Evolutionary conservation across 1,284 basidiomycete species (phyloP).

Genomic region (Sporisorium scitamineum): DNA sequence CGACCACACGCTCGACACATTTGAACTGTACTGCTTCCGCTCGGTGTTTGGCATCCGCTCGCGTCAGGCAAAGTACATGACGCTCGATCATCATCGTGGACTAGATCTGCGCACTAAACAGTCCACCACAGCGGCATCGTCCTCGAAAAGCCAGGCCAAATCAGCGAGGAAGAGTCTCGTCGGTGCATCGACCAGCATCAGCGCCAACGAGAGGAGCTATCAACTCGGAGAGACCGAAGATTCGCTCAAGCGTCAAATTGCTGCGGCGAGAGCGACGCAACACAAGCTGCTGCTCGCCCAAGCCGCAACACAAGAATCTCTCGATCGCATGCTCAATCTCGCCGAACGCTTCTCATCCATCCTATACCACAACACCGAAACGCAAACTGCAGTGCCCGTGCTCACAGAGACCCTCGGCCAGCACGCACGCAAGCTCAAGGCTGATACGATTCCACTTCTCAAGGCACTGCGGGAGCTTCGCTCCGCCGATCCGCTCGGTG

Average conservation of each 20-base stretch:
- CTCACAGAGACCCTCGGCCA: constrained; percentile 33
- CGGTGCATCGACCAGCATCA: constrained; percentile 10
- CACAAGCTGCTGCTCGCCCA: constrained; percentile 46
- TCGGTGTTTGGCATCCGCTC: constrained; percentile 63
- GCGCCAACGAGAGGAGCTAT: constrained; percentile 47
- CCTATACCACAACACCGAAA: constrained; percentile 13
- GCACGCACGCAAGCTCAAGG: constrained; percentile 48
- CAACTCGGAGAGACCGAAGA: constrained; percentile 50
- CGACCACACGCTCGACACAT: constrained; percentile 66
- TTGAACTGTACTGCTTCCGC: constrained; percentile 66
- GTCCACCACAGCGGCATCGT: neutral
- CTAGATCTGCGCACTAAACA: constrained; percentile 59
- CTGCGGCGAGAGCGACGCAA: constrained; percentile 43
- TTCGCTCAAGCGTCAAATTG: constrained; percentile 48
- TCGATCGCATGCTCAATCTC: constrained; percentile 31
- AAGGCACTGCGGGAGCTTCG: constrained; percentile 47
- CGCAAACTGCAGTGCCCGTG: constrained; percentile 9
- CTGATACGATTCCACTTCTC: constrained; percentile 46
- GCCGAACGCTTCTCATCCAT: constrained; percentile 36
- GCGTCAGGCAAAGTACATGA: constrained; percentile 60
- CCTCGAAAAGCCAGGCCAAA: constrained; percentile 5
- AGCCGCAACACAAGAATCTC: constrained; percentile 25
- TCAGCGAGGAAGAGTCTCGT: constrained; percentile 22
- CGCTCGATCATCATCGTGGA: constrained; percentile 65
- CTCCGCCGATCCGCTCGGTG: constrained; percentile 50